phyloP scores from a whole-genome alignment of 2,329 filamentous ascomycete species.

The Ophiostoma populinum region DNA sequence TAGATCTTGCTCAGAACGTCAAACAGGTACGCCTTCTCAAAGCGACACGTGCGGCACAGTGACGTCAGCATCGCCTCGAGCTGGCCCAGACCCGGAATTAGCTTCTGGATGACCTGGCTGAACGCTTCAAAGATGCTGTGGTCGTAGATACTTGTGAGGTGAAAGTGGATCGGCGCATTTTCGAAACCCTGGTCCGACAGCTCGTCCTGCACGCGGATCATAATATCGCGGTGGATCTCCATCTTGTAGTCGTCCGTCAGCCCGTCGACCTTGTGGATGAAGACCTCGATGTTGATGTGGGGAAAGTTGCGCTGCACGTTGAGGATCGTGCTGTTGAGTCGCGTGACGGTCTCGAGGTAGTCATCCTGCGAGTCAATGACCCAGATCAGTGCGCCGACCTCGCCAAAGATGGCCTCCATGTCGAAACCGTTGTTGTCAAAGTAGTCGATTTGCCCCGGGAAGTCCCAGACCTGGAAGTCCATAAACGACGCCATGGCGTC shows the following conservation, averaged over 20 bases:
- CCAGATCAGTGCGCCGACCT: conserved; percentile 90
- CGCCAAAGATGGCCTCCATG: conserved; percentile 83
- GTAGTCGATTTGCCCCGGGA: conserved; percentile 79
- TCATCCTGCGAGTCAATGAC: conserved; percentile 98
- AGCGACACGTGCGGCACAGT: conserved; percentile 79
- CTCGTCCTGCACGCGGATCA: conserved; percentile 90
- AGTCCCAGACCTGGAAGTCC: conserved; percentile 98
- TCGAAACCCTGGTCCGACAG: conserved; percentile 85
- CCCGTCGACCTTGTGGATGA: conserved; percentile 98
- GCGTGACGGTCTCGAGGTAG: conserved; percentile 77
- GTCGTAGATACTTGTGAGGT: conserved; percentile 95
- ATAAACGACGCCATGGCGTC: conserved; percentile 98
- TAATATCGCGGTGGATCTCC: conserved; percentile 92
- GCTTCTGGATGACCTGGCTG: conserved; percentile 93
- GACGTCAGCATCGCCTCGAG: conserved; percentile 90
- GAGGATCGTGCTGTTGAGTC: conserved; percentile 76
- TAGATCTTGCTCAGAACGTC: conserved; percentile 98
- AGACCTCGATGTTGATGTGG: conserved; percentile 92
- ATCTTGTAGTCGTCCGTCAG: conserved; percentile 91
- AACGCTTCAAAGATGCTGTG: conserved; percentile 96
- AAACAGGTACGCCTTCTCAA: conserved; percentile 96
- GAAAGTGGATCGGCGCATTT: conserved; percentile 84
- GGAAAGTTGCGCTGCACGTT: conserved; percentile 79
- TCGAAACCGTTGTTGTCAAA: conserved; percentile 83
- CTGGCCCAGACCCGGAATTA: conserved; percentile 83